phyloP scores from a whole-genome alignment of 1,284 basidiomycete genomes.

The Ustilago shanxiensis region DNA sequence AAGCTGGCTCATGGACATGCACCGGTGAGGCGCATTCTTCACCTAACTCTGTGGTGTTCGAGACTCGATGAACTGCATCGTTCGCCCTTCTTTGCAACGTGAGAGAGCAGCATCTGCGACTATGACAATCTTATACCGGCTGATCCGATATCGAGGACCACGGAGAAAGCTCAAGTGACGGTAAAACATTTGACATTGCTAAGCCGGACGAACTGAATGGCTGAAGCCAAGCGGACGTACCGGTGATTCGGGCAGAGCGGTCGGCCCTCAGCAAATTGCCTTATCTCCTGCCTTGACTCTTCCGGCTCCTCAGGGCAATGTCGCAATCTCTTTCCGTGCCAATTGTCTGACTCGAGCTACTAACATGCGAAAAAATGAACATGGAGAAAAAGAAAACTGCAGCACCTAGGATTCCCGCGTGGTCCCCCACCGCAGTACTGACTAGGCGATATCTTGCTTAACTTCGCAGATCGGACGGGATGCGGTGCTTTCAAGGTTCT shows the following conservation, averaged over 20 bases:
- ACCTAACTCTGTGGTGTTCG: neutral
- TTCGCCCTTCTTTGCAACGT: neutral
- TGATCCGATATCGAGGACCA: neutral
- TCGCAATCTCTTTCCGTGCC: neutral
- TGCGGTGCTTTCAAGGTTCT: conserved; percentile 83
- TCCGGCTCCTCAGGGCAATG: neutral
- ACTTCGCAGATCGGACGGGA: conserved; percentile 85
- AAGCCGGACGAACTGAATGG: neutral
- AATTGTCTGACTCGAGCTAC: neutral
- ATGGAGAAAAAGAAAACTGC: conserved; percentile 10
- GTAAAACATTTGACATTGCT: neutral
- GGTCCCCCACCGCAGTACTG: conserved; percentile 87
- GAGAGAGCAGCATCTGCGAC: neutral
- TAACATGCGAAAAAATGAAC: neutral
- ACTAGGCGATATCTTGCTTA: conserved; percentile 83
- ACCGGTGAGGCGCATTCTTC: neutral
- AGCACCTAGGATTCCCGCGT: conserved; percentile 80
- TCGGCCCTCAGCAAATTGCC: neutral
- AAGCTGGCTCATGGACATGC: neutral
- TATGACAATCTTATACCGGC: neutral
- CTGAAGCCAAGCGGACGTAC: conserved; percentile 1
- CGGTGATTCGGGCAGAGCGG: conserved; percentile 11
- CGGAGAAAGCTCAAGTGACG: neutral
- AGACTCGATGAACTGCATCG: neutral
- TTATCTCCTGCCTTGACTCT: neutral